Percentiles rank a stretch among this genome's conserved stretches.
phyloP scores from a whole-genome alignment of 2,329 filamentous ascomycete species.

The Boeremia exigua region DNA sequence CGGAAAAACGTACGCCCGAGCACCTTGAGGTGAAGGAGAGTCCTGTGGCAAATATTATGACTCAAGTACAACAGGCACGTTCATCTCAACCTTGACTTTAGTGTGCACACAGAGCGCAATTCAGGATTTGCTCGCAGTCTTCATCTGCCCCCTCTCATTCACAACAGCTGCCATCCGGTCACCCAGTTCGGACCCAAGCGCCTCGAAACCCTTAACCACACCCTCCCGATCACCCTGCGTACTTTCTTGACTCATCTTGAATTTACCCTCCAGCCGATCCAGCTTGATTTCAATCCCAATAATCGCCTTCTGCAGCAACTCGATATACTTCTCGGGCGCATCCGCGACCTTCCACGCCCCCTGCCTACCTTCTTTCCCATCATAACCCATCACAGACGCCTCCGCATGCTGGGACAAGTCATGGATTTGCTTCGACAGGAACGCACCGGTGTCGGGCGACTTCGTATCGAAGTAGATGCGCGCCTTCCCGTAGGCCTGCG shows the following conservation, averaged over 20 bases:
- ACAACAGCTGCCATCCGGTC: slow-evolving; percentile 38
- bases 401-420: slow-evolving; percentile 62
- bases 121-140: background rate
- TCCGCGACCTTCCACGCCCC: slow-evolving; percentile 64
- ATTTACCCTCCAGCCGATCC: slow-evolving; percentile 31
- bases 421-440: slow-evolving; percentile 59
- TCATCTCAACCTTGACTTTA: too few relatives aligned
- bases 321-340: slow-evolving; percentile 63
- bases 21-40: too few relatives aligned
- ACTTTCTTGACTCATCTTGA: slow-evolving; percentile 38
- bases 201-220: slow-evolving; percentile 63
- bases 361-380: slow-evolving; percentile 38
- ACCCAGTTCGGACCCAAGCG: slow-evolving; percentile 50
- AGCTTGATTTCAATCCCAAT: slow-evolving; percentile 37
- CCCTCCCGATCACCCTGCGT: slow-evolving; percentile 49
- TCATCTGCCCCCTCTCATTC: slow-evolving; percentile 29
- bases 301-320: slow-evolving; percentile 39
- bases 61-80: too few relatives aligned
- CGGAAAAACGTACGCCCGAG: too few relatives aligned
- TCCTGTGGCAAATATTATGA: too few relatives aligned
- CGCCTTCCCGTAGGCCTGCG: slow-evolving; percentile 67
- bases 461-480: slow-evolving; percentile 61
- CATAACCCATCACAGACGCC: slow-evolving; percentile 62
- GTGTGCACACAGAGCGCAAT: background rate
- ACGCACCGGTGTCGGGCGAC: slow-evolving; percentile 53